Base-by-base conservation (phyloP, 225 moss, liverwort and hornwort species). In the Physcomitrellopsis africana region DNA sequence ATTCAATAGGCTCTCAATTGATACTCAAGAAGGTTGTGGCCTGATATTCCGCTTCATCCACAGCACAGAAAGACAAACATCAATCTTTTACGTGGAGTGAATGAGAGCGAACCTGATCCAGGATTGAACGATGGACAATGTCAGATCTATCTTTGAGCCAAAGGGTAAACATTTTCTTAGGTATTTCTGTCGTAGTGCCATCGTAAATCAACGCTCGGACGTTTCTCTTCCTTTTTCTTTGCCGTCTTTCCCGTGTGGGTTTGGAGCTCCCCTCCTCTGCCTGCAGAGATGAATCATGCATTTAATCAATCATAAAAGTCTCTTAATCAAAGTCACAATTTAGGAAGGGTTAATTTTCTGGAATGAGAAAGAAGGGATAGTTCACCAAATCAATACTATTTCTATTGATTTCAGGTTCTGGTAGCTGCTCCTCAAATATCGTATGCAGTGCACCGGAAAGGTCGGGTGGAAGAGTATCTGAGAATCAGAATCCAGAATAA, bases 121-220 rank as follows among this genome's bases (percentile, higher is more conserved):
- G 5, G 5, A 22, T 16, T 43, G 49, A 61, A 60, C 68, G 80
- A 59, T 75, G 80, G 55, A 77, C 67, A 55, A 87, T 77, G 49
- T 87, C 87, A 65, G 84, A 81, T 77, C 77, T 79, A 79, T 87
- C 79, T 17, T 75, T 74, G 24, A 84, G 70, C 84, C 81, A 87
- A 42, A 52, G 67, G 16, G 79, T 69, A 72, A 77, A 82, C 9
- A 56, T 49, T 15, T 72, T 82, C 68, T 67, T 81, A n/a, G 84
- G 47, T 53, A 87, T 72, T 82, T 87, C 87, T 68, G 87, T 81
- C 10, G 54, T 79, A 60, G 72, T 74, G 47, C 68, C 71, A 76
- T 87, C 87, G 42, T 62, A 72, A 59, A 80, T 37, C 44, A 70
- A 69, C 63, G 46, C 74, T 26, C 84, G 81, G 53, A 63, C 67